Percentiles rank a stretch among this genome's conserved stretches.
These are phyloP conservation scores for Erodium moschatum DNA, from an alignment of 441 rosid genomes.

Conservation along the genomic window DNA sequence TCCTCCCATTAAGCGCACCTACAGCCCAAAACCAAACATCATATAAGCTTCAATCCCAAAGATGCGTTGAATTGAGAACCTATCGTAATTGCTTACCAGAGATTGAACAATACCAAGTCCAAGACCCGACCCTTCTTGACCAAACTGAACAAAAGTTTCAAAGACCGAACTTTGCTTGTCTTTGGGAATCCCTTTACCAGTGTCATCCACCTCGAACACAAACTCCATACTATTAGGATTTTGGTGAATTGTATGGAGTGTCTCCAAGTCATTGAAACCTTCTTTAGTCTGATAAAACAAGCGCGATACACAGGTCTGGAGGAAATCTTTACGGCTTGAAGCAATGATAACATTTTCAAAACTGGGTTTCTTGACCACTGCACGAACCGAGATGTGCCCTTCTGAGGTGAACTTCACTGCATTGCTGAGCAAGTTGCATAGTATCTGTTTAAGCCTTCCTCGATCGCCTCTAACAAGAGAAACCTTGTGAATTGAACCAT, in stretches of 20 bases:
- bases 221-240: slow-evolving; percentile 31
- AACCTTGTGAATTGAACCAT: slow-evolving; percentile 34
- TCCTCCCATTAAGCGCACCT: slow-evolving; percentile 51
- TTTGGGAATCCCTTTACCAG: slow-evolving; percentile 48
- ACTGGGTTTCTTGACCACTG: slow-evolving; percentile 31
- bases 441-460: slow-evolving; percentile 39
- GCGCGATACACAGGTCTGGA: slow-evolving; percentile 23
- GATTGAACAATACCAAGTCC: slow-evolving; percentile 64
- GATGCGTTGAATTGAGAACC: too few relatives aligned
- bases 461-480: slow-evolving; percentile 37
- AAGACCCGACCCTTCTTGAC: slow-evolving; percentile 45
- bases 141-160: slow-evolving; percentile 46
- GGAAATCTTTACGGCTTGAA: slow-evolving; percentile 20
- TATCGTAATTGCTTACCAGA: slow-evolving; percentile 24
- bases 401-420: slow-evolving; percentile 49
- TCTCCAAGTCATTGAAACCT: slow-evolving; percentile 12
- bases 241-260: slow-evolving; percentile 20
- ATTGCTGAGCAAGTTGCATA: slow-evolving; percentile 42
- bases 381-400: slow-evolving; percentile 43
- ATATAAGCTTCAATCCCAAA: too few relatives aligned
- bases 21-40: not conserved
- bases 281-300: slow-evolving; percentile 22
- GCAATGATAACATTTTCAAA: slow-evolving; percentile 32
- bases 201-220: slow-evolving; percentile 49
- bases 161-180: slow-evolving; percentile 43